A percentile compares a stretch with the other conserved stretches of the same genome.
These are phyloP conservation scores for Neurospora sp. DNA, from an alignment of 495 filamentous ascomycete genomes.

Conservation along the genomic window DNA sequence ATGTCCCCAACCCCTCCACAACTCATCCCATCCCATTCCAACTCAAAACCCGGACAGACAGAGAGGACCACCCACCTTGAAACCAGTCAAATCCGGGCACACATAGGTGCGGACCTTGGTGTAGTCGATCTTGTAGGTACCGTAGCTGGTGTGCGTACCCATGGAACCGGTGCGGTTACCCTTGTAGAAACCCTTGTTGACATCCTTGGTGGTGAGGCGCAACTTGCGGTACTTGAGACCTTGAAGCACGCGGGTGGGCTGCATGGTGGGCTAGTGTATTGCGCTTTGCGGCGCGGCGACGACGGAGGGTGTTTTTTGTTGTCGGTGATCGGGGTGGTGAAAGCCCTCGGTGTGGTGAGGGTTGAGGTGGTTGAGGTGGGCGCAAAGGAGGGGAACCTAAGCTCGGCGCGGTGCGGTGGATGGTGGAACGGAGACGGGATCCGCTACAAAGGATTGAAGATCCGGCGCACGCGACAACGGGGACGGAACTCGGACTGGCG, in stretches of 20 bases:
- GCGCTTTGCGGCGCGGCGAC: not conserved
- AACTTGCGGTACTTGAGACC: constrained; percentile 52
- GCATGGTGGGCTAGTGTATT: constrained; percentile 29
- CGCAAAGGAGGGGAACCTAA: not conserved
- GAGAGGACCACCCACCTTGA: constrained; percentile 49
- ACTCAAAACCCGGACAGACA: not conserved
- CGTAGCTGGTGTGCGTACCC: constrained; percentile 77
- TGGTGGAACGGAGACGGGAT: not conserved
- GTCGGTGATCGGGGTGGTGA: not conserved
- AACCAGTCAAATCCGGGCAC: constrained; percentile 57
- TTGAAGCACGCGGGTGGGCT: constrained; percentile 62
- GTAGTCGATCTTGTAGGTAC: constrained; percentile 75
- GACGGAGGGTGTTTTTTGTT: not conserved
- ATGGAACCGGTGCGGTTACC: constrained; percentile 80
- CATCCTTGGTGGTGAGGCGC: constrained; percentile 78
- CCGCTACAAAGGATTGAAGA: not conserved
- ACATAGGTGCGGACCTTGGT: constrained; percentile 84
- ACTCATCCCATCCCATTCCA: not conserved
- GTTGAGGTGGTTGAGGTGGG: not conserved
- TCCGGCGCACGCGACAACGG: not conserved
- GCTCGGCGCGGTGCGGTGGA: not conserved
- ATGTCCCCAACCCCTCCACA: not conserved
- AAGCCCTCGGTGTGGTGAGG: not conserved
- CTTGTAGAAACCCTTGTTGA: constrained; percentile 93
- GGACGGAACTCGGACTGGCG: not conserved